Conservation (phyloP, 768 basidiomycete genomes). For the Auricularia cornea region DNA sequence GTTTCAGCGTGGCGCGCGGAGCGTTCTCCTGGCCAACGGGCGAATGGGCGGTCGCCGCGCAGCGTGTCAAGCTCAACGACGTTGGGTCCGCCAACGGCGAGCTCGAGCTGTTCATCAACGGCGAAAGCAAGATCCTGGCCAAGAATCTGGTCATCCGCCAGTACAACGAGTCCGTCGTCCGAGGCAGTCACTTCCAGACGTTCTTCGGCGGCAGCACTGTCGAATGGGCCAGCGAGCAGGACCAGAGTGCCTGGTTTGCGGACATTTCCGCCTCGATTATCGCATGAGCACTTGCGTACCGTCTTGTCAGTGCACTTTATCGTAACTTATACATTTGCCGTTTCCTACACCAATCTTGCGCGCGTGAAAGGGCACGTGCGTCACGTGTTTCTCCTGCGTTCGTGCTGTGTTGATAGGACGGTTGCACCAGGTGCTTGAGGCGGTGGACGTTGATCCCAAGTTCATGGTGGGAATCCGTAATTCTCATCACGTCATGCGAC, state of each 20-base stretch:
- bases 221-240: constrained; percentile 50
- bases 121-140: constrained; percentile 53
- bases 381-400: too few species aligned
- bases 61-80: constrained; percentile 71
- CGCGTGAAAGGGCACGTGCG: too few species aligned
- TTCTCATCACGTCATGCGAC: too few species aligned
- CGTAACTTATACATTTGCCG: neutral
- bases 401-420: too few species aligned
- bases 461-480: too few species aligned
- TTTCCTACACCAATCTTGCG: too few species aligned
- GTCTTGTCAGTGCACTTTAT: neutral
- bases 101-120: constrained; percentile 57
- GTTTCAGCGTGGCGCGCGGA: constrained; percentile 62
- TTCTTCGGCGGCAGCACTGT: constrained; percentile 59
- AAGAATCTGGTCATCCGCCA: constrained; percentile 50
- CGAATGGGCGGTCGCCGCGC: constrained; percentile 53
- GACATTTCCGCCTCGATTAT: constrained; percentile 61
- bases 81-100: constrained; percentile 63
- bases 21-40: constrained; percentile 56
- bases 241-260: constrained; percentile 59
- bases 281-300: neutral
- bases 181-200: constrained; percentile 66
- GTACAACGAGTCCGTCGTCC: constrained; percentile 40
- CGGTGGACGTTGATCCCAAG: too few species aligned
- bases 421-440: too few species aligned